A percentile compares a stretch with the other conserved stretches of the same genome.
phyloP scores from a whole-genome alignment of 176 grass and related monocot genomes.

The Pontederia paniculata region DNA sequence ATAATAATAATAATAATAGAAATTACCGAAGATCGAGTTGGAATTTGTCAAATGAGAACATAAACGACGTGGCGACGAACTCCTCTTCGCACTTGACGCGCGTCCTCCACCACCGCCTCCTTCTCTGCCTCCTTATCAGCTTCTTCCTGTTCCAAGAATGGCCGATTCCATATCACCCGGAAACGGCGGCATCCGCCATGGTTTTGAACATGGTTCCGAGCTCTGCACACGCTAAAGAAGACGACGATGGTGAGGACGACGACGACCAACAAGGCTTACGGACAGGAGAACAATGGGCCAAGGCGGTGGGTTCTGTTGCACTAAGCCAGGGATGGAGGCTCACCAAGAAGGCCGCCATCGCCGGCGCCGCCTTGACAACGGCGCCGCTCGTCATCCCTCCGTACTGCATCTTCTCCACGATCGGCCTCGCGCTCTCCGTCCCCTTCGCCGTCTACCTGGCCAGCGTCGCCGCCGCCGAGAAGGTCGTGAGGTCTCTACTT shows the following conservation, averaged over 20 bases:
- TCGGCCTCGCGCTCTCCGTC: neutral
- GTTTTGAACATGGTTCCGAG: neutral
- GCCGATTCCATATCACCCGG: no score
- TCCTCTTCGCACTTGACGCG: no score
- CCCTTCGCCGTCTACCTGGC: conserved; percentile 4
- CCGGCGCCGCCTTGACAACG: neutral
- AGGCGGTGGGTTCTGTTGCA: neutral
- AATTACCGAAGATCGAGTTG: no score
- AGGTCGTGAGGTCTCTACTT: conserved; percentile 6
- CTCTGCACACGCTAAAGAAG: neutral
- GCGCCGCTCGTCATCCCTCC: conserved; percentile 6
- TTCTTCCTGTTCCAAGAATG: no score
- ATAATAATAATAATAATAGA: no score
- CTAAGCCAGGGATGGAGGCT: neutral
- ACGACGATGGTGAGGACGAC: neutral
- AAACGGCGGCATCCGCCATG: no score
- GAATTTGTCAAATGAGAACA: no score
- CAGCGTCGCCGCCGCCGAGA: neutral
- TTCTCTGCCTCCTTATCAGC: no score
- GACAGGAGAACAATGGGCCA: neutral
- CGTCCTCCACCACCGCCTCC: no score
- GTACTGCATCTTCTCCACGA: conserved; percentile 1
- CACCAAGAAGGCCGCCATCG: neutral
- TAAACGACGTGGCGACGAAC: no score
- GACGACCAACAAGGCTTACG: neutral